phyloP scores from a whole-genome alignment of 2,329 filamentous ascomycete genomes.

The Coniochaeta prunicola region DNA sequence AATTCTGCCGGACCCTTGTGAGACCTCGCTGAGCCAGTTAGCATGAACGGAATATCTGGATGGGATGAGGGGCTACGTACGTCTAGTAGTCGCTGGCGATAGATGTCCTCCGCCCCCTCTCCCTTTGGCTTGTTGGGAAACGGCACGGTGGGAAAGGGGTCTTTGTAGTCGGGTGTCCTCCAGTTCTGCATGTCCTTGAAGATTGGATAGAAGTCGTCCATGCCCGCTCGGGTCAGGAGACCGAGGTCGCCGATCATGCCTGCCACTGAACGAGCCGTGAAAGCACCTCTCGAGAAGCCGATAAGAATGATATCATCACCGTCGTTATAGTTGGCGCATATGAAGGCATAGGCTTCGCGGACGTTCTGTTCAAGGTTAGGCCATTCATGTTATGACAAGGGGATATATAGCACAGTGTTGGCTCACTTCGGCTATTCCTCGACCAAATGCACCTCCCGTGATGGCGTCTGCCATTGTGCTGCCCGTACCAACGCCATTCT shows the following conservation, averaged over 20 bases:
- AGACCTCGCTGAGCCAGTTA: conserved; percentile 15
- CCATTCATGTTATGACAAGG: not conserved
- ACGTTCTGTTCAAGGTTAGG: conserved; percentile 29
- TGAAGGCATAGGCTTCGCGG: conserved; percentile 54
- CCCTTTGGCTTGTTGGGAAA: conserved; percentile 43
- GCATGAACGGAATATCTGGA: not conserved
- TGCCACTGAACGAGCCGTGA: conserved; percentile 49
- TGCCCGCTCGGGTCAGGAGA: conserved; percentile 43
- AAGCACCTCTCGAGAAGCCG: conserved; percentile 52
- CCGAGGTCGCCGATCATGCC: conserved; percentile 45
- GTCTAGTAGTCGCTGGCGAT: conserved; percentile 36
- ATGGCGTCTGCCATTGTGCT: conserved; percentile 40
- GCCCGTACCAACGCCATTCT: conserved; percentile 52
- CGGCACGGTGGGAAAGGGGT: conserved; percentile 37
- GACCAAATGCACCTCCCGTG: conserved; percentile 47
- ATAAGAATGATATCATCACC: conserved; percentile 50
- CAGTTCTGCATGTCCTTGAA: conserved; percentile 51
- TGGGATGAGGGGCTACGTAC: conserved; percentile 12
- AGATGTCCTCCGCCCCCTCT: conserved; percentile 29
- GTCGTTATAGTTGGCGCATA: conserved; percentile 53
- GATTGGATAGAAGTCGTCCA: conserved; percentile 47
- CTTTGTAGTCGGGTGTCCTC: conserved; percentile 35
- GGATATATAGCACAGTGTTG: not conserved
- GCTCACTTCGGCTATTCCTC: conserved; percentile 43
- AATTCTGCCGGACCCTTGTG: conserved; percentile 33